Conservation (phyloP, 2,329 filamentous ascomycete species). For the Sporothrix dimorphospora region DNA sequence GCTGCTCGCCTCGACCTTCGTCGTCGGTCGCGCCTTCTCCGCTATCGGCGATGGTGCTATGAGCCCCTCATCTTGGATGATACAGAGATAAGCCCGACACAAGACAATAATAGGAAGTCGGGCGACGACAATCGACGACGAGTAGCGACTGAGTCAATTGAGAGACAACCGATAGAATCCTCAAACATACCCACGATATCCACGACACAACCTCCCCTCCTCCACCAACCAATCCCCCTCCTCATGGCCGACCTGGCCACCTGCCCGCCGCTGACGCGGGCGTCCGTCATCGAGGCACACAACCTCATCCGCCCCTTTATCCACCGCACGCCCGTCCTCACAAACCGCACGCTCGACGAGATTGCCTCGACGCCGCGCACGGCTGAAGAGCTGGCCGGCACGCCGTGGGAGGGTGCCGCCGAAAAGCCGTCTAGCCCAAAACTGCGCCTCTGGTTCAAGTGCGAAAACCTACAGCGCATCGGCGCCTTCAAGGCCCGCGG, state of each 20-base stretch:
- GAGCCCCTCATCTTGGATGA: slow-evolving; percentile 12
- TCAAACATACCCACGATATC: neutral
- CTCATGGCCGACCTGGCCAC: slow-evolving; percentile 59
- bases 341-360: slow-evolving; percentile 71
- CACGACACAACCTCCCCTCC: neutral
- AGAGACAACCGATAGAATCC: neutral
- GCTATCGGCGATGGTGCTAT: slow-evolving; percentile 24
- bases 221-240: no score
- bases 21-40: neutral
- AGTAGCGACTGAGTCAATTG: neutral
- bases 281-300: slow-evolving; percentile 73
- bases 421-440: slow-evolving; percentile 63
- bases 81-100: neutral
- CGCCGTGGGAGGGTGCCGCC: slow-evolving; percentile 3
- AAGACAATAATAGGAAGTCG: neutral
- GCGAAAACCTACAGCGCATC: slow-evolving; percentile 87
- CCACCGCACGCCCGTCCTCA: slow-evolving; percentile 82
- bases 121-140: neutral
- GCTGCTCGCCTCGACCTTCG: slow-evolving; percentile 12
- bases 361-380: slow-evolving; percentile 66
- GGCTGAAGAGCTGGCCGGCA: slow-evolving; percentile 22
- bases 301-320: slow-evolving; percentile 73
- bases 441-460: slow-evolving; percentile 87
- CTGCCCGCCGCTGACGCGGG: slow-evolving; percentile 68
- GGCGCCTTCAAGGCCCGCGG: slow-evolving; percentile 93